Evolutionary conservation across 352 stramenopile genomes (phyloP), one percentile per base, ranked within the genome.

Genomic region (Phytophthora melonis): DNA sequence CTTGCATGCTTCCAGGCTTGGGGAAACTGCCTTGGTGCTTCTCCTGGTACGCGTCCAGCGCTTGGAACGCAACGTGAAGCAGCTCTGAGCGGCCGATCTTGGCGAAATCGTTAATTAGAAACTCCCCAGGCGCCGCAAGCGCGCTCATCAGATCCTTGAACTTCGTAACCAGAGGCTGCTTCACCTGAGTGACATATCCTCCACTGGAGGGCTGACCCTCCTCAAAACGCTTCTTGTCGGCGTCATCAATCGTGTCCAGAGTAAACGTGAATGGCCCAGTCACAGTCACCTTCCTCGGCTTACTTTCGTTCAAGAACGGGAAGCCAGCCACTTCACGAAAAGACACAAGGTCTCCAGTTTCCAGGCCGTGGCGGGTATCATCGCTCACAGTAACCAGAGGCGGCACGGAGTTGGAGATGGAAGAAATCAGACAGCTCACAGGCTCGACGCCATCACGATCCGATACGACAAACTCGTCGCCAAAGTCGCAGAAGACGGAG

Each of bases 401-500:
- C 13, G 83, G 85, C n/a, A 72, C 72, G 6, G 76, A 84, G 64
- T 94, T 91, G 7, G 97, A 93, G 56, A 99, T 95, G 7, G 92
- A 98, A 61, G 98, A 89, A 47, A 99, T 90, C 80, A 99, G 95
- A 68, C 88, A 98, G 18, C 83, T 98, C 14, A 96, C 82, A 0
- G 96, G 93, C 67, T 97, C 92, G 66, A 99, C 95, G 45, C 97
- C 97, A 77, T 99, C 93, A 32, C 90, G 91, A 79, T 99, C 98
- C 5, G 84, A 88, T 10, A 99, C 92, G 0, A 98, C 75, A 82
- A 99, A 99, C 16, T 92, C 83, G 23, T 97, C 79, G 8, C 98
- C 98, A 88, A 99, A 99, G 79, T 99, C 98, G 79, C 97, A 99
- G 86, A 99, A 99, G 19, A 99, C 86, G 6, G 89, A 93, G 36